phyloP scores from a whole-genome alignment of 108 stramenopile species.

The Fragilaria radians region DNA sequence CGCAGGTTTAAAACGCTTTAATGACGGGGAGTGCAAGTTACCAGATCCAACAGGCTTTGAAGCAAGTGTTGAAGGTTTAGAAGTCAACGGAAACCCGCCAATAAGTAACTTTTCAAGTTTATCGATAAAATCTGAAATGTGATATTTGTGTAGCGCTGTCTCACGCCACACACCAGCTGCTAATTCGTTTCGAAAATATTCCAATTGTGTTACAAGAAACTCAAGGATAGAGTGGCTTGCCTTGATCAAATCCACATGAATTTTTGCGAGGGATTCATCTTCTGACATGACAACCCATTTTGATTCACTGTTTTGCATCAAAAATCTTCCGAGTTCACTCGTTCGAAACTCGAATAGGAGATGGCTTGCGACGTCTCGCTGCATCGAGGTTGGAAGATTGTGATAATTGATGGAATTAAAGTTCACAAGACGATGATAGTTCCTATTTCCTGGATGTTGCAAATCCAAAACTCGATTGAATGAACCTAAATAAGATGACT shows the following conservation, averaged over 20 bases:
- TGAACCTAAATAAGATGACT: conserved; percentile 27
- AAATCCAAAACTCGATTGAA: conserved; percentile 28
- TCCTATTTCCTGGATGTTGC: conserved; percentile 41
- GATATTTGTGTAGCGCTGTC: background rate
- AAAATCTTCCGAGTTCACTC: conserved; percentile 16
- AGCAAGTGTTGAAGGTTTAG: background rate
- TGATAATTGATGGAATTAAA: conserved; percentile 8
- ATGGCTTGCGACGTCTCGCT: conserved; percentile 14
- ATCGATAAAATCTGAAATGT: background rate
- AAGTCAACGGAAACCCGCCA: background rate
- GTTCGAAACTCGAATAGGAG: conserved; percentile 5
- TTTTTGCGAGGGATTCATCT: background rate
- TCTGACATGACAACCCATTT: conserved; percentile 24
- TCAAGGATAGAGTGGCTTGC: background rate
- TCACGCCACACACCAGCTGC: background rate
- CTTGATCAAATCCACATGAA: background rate
- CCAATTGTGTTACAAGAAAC: background rate
- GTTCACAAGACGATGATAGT: background rate
- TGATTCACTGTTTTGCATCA: conserved; percentile 22
- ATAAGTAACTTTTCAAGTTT: background rate
- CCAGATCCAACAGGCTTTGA: no score
- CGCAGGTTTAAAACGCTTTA: background rate
- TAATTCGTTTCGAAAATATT: background rate
- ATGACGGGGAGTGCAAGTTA: no score
- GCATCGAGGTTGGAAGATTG: conserved; percentile 5